A percentile compares a stretch with the other conserved stretches of the same genome.
phyloP scores from a whole-genome alignment of 352 stramenopile genomes.

The Pythium sukuiense region DNA sequence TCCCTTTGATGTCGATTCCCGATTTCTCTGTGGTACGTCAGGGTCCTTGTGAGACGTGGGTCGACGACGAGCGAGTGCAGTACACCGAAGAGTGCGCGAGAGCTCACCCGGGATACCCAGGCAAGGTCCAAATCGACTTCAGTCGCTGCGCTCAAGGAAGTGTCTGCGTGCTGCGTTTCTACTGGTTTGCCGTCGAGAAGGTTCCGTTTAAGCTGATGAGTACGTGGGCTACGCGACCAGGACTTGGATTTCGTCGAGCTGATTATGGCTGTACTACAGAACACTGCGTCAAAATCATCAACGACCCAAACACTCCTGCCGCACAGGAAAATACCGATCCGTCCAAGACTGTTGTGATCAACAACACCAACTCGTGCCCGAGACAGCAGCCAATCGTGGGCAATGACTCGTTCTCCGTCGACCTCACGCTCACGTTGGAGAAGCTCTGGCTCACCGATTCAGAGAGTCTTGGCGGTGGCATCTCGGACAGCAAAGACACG shows the following conservation, averaged over 20 bases:
- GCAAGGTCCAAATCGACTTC: slow-evolving; percentile 30
- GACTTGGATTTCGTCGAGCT: neutral
- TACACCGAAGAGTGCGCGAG: slow-evolving; percentile 12
- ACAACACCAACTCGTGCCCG: slow-evolving; percentile 3
- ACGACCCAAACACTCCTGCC: slow-evolving; percentile 3
- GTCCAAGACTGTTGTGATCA: slow-evolving; percentile 7
- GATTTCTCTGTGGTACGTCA: slow-evolving; percentile 18
- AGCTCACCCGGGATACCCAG: slow-evolving; percentile 30
- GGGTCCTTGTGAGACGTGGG: slow-evolving; percentile 29
- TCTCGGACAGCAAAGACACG: neutral
- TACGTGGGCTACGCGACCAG: neutral
- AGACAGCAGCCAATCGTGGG: neutral
- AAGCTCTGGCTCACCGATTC: slow-evolving; percentile 13
- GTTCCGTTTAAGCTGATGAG: slow-evolving; percentile 25
- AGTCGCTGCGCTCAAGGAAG: slow-evolving; percentile 7
- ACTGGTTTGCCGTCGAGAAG: slow-evolving; percentile 21
- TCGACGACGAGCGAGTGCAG: slow-evolving; percentile 20
- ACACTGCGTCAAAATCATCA: slow-evolving; percentile 21
- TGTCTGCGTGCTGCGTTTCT: slow-evolving; percentile 27
- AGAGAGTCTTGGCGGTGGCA: neutral
- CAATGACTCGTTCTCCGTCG: slow-evolving; percentile 9
- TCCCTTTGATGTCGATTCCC: neutral
- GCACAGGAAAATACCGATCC: slow-evolving; percentile 16
- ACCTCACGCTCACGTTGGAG: slow-evolving; percentile 21
- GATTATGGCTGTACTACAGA: slow-evolving; percentile 5